These are phyloP conservation scores for Nicotiana noctiflora DNA, from an alignment of 257 asterid genomes.

Conservation along the genomic window DNA sequence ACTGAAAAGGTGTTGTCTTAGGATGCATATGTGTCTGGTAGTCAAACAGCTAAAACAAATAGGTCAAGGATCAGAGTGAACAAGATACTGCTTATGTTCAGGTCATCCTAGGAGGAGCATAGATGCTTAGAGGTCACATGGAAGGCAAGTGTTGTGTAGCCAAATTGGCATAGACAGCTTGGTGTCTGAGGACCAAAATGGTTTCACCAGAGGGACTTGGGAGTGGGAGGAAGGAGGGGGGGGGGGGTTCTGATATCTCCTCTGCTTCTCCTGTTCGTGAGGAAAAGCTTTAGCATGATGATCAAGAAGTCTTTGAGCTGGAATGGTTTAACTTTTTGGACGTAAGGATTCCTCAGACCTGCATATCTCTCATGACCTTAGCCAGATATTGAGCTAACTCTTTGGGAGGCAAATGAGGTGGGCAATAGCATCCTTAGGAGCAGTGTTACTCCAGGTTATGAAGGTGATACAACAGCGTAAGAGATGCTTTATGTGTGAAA, in stretches of 20 bases:
- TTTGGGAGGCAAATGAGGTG: no score
- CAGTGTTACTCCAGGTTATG: background rate
- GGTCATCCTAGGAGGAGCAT: background rate
- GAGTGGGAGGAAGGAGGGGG: no score
- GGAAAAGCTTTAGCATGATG: background rate
- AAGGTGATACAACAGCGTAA: background rate
- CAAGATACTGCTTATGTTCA: background rate
- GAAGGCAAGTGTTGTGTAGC: background rate
- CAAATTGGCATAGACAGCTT: background rate
- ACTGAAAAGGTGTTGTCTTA: background rate
- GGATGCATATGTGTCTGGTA: slow-evolving; percentile 1
- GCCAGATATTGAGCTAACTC: no score
- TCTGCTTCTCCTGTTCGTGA: no score
- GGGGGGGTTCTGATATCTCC: no score
- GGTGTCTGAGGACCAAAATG: no score
- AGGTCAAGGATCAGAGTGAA: background rate
- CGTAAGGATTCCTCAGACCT: no score
- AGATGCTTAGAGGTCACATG: background rate
- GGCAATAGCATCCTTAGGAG: no score
- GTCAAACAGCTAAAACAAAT: background rate
- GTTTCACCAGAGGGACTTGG: no score
- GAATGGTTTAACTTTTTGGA: background rate
- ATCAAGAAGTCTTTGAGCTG: background rate
- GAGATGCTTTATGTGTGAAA: background rate
- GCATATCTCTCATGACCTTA: no score